Base-by-base conservation (phyloP, 805 yeast species). In the Kluyveromyces dobzhanskii region DNA sequence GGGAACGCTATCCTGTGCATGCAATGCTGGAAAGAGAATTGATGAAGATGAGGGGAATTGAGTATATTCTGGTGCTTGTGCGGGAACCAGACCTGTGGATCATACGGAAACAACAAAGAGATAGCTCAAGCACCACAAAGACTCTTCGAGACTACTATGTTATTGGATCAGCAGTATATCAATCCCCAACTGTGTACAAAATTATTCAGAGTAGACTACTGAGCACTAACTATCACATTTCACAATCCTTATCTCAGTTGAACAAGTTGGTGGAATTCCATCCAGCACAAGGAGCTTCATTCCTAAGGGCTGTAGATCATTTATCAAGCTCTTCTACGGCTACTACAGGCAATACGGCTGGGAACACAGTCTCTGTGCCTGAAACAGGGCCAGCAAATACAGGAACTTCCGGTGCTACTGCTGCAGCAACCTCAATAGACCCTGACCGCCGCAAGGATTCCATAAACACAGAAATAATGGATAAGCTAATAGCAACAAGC, bases 11-110 rank as follows among this genome's bases (percentile, higher is more conserved):
- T 39, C 62, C 63, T 2, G 42, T 51, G 14, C 57, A 59, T 37
- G 56, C 57, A 1, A 62, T 64, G 41, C 54, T 73, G 24, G 76
- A 75, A 42, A 62, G 67, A 21, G 85, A 83, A 50, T 69, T 92
- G 44, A 60, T 67, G 39, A 84, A 82, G 46, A 79, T 92, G 85
- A 74, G 71, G 21, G 99, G 99, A 0, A 59, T 79, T 1, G 98
- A 92, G 61, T 92, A 85, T 51, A 76, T 85, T 1, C 70, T 92
- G 6, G 78, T 78, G 0, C 67, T 73, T 44, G 76, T 80, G 2
- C 66, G 86, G 30, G 97, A 88, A 49, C 97, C 97, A 0, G 95
- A 86, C 51, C 76, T 86, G 48, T 92, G 97, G 97, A 71, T 90
- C 19, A 75, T 90, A 8, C 70, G 94, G 41, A 87, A 88, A 54